phyloP scores from a whole-genome alignment of 164 flowering plant species.

The Hamamelis virginiana region DNA sequence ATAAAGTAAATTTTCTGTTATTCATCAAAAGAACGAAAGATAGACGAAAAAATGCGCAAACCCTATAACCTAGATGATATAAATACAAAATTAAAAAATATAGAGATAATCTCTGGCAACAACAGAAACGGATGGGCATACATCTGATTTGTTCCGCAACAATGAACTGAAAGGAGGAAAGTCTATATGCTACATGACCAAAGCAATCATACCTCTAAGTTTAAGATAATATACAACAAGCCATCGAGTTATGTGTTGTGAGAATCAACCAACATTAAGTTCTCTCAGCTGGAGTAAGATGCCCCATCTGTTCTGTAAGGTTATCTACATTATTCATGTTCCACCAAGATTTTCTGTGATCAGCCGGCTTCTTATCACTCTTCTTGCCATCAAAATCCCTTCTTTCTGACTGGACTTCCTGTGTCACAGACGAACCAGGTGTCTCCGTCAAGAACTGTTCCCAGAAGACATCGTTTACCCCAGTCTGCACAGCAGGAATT shows the following conservation, averaged over 20 bases:
- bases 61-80: background rate
- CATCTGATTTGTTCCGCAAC: constrained; percentile 3
- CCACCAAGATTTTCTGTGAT: constrained; percentile 42
- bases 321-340: constrained; percentile 44
- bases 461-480: constrained; percentile 77
- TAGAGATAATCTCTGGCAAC: background rate
- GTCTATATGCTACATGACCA: constrained; percentile 22
- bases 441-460: constrained; percentile 73
- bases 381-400: constrained; percentile 25
- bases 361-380: constrained; percentile 28
- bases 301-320: constrained; percentile 49
- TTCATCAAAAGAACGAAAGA: background rate
- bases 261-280: constrained; percentile 27
- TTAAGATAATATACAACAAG: constrained; percentile 16
- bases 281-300: constrained; percentile 46
- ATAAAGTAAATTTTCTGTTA: background rate
- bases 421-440: constrained; percentile 45
- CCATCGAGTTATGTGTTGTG: constrained; percentile 9
- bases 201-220: constrained; percentile 22
- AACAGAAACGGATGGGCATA: constrained; percentile 8
- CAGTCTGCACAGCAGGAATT: constrained; percentile 23
- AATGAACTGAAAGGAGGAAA: background rate
- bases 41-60: background rate
- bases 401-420: constrained; percentile 53
- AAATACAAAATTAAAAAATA: constrained; percentile 7